Evolutionary conservation across 169 alveolate genomes (phyloP).

Genomic region (Cryptosporidium ryanae): DNA sequence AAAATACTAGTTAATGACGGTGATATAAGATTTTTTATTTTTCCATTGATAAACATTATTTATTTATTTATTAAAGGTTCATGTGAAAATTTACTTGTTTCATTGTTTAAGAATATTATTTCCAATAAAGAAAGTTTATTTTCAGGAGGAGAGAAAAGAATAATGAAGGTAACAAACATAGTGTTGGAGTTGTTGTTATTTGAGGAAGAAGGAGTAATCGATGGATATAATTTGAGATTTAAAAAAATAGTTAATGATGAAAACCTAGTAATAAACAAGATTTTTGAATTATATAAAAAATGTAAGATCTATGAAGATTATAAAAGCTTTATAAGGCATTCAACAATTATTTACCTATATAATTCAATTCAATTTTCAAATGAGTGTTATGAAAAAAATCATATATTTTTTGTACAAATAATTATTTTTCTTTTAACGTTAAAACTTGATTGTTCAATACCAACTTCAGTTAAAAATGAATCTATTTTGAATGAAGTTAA

Average conservation of each 20-base stretch:
- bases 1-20: slow-evolving; percentile 5
- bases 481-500: neutral
- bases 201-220: slow-evolving; percentile 54
- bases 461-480: slow-evolving; percentile 1
- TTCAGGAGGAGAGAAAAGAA: neutral
- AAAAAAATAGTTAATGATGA: neutral
- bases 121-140: neutral
- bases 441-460: slow-evolving; percentile 62
- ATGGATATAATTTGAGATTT: slow-evolving; percentile 35
- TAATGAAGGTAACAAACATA: slow-evolving; percentile 15
- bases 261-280: slow-evolving; percentile 1
- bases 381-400: slow-evolving; percentile 21
- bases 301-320: slow-evolving; percentile 63
- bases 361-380: slow-evolving; percentile 54
- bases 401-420: slow-evolving; percentile 26
- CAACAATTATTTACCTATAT: slow-evolving; percentile 41
- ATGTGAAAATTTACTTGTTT: neutral
- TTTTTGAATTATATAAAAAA: slow-evolving; percentile 21
- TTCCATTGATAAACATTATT: slow-evolving; percentile 36
- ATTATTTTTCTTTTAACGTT: slow-evolving; percentile 64
- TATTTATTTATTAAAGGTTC: neutral
- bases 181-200: slow-evolving; percentile 27
- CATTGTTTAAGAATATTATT: neutral
- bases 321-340: slow-evolving; percentile 36
- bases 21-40: slow-evolving; percentile 23